Evolutionary conservation across 768 basidiomycete genomes (phyloP).

Genomic region (Pleurotus giganteus): DNA sequence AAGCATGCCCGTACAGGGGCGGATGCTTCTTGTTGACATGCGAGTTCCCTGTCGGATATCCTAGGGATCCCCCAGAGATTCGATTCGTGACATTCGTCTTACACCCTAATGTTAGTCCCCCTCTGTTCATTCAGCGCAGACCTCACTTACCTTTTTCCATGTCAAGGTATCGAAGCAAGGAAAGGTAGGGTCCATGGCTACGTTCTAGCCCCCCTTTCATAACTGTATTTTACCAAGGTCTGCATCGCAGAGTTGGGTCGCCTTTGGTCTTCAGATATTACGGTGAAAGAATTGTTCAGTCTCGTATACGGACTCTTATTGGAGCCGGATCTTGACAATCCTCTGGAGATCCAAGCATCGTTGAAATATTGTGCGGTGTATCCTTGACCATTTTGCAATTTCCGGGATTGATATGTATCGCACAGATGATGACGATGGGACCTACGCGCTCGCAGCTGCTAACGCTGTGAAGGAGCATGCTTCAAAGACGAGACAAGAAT

Average conservation of each 20-base stretch:
- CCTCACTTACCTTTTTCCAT: background rate
- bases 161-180: slow-evolving; percentile 29
- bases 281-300: slow-evolving; percentile 23
- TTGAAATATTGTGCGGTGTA: slow-evolving; percentile 26
- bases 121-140: background rate
- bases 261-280: slow-evolving; percentile 28
- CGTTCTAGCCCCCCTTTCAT: background rate
- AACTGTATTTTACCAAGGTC: slow-evolving; percentile 13
- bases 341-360: slow-evolving; percentile 27
- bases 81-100: slow-evolving; percentile 27
- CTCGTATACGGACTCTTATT: slow-evolving; percentile 23
- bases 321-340: slow-evolving; percentile 27
- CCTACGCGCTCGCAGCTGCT: slow-evolving; percentile 25
- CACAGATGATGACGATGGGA: slow-evolving; percentile 28
- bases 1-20: slow-evolving; percentile 22
- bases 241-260: slow-evolving; percentile 28
- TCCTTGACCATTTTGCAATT: background rate
- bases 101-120: slow-evolving; percentile 24
- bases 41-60: slow-evolving; percentile 23
- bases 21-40: slow-evolving; percentile 25
- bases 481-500: slow-evolving; percentile 21
- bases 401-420: background rate
- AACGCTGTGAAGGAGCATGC: slow-evolving; percentile 22
- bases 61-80: slow-evolving; percentile 26
- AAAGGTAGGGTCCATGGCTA: slow-evolving; percentile 14